These are phyloP conservation scores for Hemileccinum hortonii DNA, from an alignment of 1,284 basidiomycete species.

Conservation along the genomic window DNA sequence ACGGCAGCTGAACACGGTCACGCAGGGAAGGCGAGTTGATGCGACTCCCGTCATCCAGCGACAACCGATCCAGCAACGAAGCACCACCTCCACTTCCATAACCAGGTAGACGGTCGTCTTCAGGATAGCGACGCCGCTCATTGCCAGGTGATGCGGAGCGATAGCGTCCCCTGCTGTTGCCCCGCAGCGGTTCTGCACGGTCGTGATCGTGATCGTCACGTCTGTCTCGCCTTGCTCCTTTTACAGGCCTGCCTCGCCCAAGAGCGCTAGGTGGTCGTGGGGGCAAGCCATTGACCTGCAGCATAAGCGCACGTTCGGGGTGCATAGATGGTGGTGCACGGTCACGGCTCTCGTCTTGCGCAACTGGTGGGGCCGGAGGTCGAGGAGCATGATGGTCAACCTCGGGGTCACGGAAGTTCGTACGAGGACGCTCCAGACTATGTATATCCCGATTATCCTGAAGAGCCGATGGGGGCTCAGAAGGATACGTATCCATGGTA, in stretches of 20 bases:
- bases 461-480: constrained; percentile 4
- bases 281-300: constrained; percentile 30
- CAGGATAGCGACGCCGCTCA: constrained; percentile 18
- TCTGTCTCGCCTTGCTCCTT: constrained; percentile 22
- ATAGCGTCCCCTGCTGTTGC: background rate
- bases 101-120: constrained; percentile 9
- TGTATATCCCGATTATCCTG: constrained; percentile 8
- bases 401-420: constrained; percentile 12
- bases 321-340: constrained; percentile 25
- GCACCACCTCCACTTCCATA: constrained; percentile 19
- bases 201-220: constrained; percentile 20
- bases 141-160: constrained; percentile 16
- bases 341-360: constrained; percentile 9
- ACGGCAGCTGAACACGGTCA: constrained; percentile 41
- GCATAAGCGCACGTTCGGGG: constrained; percentile 32
- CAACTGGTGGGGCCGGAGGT: background rate
- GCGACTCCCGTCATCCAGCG: constrained; percentile 22
- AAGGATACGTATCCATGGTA: constrained; percentile 4
- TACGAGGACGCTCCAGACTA: constrained; percentile 10
- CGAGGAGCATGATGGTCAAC: constrained; percentile 3
- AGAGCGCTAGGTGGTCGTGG: constrained; percentile 25
- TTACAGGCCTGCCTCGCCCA: constrained; percentile 14
- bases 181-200: constrained; percentile 23
- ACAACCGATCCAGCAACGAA: constrained; percentile 41
- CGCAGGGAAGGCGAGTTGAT: constrained; percentile 35